A percentile compares a stretch with the other conserved stretches of the same genome.
Conservation (phyloP, 108 stramenopile genomes). For the Chaetoceros tenuissimus region DNA sequence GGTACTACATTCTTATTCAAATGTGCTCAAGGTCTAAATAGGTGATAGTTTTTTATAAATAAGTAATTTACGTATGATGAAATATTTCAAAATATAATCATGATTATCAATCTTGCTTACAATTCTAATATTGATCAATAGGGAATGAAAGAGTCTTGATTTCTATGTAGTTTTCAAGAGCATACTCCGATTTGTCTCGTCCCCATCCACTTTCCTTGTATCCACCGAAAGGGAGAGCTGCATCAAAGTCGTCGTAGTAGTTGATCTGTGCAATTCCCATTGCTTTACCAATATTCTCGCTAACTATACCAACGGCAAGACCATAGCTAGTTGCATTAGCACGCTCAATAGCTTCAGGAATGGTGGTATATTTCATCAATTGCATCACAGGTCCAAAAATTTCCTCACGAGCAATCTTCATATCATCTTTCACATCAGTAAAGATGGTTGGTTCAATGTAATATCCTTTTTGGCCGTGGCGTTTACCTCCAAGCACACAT, state of each 20-base stretch:
- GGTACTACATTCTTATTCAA: too few species aligned
- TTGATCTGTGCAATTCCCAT: slow-evolving; percentile 45
- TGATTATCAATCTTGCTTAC: too few species aligned
- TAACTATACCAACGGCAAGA: slow-evolving; percentile 45
- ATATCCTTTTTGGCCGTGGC: slow-evolving; percentile 25
- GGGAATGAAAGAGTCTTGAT: slow-evolving; percentile 27
- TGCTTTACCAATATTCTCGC: slow-evolving; percentile 17
- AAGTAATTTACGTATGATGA: too few species aligned
- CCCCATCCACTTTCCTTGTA: slow-evolving; percentile 21
- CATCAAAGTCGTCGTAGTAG: slow-evolving; percentile 41
- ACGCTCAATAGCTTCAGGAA: slow-evolving; percentile 33
- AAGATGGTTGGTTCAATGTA: slow-evolving; percentile 30
- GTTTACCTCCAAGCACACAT: slow-evolving; percentile 15
- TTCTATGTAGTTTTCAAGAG: slow-evolving; percentile 24
- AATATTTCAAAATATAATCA: too few species aligned
- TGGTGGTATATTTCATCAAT: not conserved
- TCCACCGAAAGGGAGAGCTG: slow-evolving; percentile 25
- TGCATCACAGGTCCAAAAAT: slow-evolving; percentile 64
- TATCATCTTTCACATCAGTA: slow-evolving; percentile 14
- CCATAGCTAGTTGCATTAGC: slow-evolving; percentile 65
- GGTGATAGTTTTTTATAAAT: too few species aligned
- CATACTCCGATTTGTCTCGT: slow-evolving; percentile 16
- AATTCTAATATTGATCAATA: slow-evolving; percentile 1
- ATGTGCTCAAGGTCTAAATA: too few species aligned
- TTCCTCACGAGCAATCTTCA: slow-evolving; percentile 42